These are phyloP conservation scores for Eragrostis tef DNA, from an alignment of 202 grass and related monocot species.

Conservation along the genomic window DNA sequence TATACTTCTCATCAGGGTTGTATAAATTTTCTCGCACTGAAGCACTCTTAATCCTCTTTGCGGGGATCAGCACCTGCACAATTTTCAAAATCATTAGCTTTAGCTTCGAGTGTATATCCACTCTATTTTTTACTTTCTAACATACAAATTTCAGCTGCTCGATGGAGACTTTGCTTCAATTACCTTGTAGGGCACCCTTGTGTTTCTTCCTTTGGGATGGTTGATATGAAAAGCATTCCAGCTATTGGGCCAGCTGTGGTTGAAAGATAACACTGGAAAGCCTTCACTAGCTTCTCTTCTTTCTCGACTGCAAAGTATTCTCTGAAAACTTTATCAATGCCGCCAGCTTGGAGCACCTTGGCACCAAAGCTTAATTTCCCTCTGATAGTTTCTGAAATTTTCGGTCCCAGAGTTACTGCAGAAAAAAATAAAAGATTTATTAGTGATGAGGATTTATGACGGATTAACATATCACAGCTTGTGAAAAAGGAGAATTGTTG, in stretches of 20 bases:
- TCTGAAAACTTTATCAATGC: slow-evolving; percentile 69
- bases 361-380: slow-evolving; percentile 71
- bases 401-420: slow-evolving; percentile 69
- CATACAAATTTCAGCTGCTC: slow-evolving; percentile 22
- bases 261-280: slow-evolving; percentile 88
- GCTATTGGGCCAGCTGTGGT: slow-evolving; percentile 83
- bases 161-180: slow-evolving; percentile 35
- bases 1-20: slow-evolving; percentile 79
- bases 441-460: slow-evolving; percentile 14
- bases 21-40: slow-evolving; percentile 60
- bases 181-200: slow-evolving; percentile 78
- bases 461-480: slow-evolving; percentile 16
- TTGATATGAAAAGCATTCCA: slow-evolving; percentile 80
- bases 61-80: slow-evolving; percentile 70
- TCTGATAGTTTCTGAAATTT: slow-evolving; percentile 73
- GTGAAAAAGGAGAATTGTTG: not conserved
- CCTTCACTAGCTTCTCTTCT: slow-evolving; percentile 72
- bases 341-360: slow-evolving; percentile 69
- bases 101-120: not conserved
- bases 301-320: slow-evolving; percentile 61
- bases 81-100: slow-evolving; percentile 46
- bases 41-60: slow-evolving; percentile 60
- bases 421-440: slow-evolving; percentile 24
- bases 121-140: slow-evolving; percentile 11
- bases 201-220: slow-evolving; percentile 54